Percentiles rank a stretch among this genome's conserved stretches.
phyloP scores from a whole-genome alignment of 2,329 filamentous ascomycete genomes.

The Nigrograna mackinnonii region DNA sequence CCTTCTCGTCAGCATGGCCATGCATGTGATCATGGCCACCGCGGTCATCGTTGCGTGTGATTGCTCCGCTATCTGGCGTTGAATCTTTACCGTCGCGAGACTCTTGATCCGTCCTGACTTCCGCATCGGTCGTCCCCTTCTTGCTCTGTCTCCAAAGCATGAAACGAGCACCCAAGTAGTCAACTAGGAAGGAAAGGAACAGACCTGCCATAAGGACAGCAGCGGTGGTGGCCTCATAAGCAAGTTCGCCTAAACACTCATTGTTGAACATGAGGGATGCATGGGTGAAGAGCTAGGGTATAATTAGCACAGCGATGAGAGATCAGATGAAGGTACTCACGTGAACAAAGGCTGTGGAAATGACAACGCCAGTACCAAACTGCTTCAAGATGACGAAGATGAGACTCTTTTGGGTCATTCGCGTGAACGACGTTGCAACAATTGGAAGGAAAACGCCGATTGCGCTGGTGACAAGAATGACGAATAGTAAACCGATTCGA shows the following conservation, averaged over 20 bases:
- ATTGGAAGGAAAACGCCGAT: slow-evolving; percentile 73
- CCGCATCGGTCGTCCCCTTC: slow-evolving; percentile 4
- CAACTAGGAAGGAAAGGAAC: slow-evolving; percentile 72
- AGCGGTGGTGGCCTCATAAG: slow-evolving; percentile 70
- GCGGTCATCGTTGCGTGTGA: slow-evolving; percentile 10
- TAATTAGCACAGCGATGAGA: neutral
- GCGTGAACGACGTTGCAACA: slow-evolving; percentile 61
- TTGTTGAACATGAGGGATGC: slow-evolving; percentile 74
- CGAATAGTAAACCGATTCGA: slow-evolving; percentile 73
- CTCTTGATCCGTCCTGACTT: slow-evolving; percentile 2
- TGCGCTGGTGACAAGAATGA: slow-evolving; percentile 68
- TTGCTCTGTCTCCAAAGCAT: slow-evolving; percentile 44
- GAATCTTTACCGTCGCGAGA: slow-evolving; percentile 21
- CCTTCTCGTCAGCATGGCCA: slow-evolving; percentile 45
- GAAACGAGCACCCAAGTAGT: slow-evolving; percentile 67
- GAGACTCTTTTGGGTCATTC: slow-evolving; percentile 50
- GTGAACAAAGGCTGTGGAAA: slow-evolving; percentile 72
- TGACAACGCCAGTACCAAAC: slow-evolving; percentile 73
- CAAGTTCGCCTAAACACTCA: slow-evolving; percentile 66
- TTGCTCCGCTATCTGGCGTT: slow-evolving; percentile 12
- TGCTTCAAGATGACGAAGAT: slow-evolving; percentile 69
- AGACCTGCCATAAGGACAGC: slow-evolving; percentile 75
- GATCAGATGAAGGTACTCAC: slow-evolving; percentile 42
- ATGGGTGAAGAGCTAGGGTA: slow-evolving; percentile 68
- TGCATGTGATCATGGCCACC: slow-evolving; percentile 22